These are phyloP conservation scores for Kokia cookei DNA, from an alignment of 441 rosid genomes.

Conservation along the genomic window DNA sequence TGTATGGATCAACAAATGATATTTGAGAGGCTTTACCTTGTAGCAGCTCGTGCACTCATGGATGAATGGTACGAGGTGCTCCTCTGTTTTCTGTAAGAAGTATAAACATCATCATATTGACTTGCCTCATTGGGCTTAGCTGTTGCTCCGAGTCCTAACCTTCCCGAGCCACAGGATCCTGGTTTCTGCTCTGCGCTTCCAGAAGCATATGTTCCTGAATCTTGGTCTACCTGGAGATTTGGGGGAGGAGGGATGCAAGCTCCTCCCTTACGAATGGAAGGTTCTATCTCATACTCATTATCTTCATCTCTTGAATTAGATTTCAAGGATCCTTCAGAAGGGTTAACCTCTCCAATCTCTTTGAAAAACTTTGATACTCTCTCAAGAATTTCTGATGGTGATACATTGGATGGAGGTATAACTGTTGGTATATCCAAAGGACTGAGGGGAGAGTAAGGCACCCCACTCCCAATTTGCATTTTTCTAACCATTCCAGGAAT, in stretches of 20 bases:
- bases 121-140: conserved; percentile 87
- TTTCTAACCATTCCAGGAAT: conserved; percentile 97
- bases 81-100: conserved; percentile 90
- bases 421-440: conserved; percentile 93
- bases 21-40: conserved; percentile 30
- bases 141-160: conserved; percentile 90
- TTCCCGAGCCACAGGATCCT: conserved; percentile 60
- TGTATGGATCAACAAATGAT: not conserved
- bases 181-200: conserved; percentile 72
- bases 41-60: conserved; percentile 81
- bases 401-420: conserved; percentile 75
- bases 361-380: conserved; percentile 88
- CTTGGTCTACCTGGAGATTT: conserved; percentile 83
- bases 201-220: conserved; percentile 79
- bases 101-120: conserved; percentile 91
- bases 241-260: conserved; percentile 97
- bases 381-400: conserved; percentile 71
- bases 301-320: conserved; percentile 60
- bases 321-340: conserved; percentile 79
- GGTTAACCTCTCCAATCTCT: conserved; percentile 91
- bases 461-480: conserved; percentile 99
- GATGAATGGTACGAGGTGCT: conserved; percentile 88
- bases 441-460: conserved; percentile 90
- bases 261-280: conserved; percentile 80
- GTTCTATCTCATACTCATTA: conserved; percentile 62